phyloP scores from a whole-genome alignment of 495 filamentous ascomycete genomes.

The Penicillium atrosanguineum region DNA sequence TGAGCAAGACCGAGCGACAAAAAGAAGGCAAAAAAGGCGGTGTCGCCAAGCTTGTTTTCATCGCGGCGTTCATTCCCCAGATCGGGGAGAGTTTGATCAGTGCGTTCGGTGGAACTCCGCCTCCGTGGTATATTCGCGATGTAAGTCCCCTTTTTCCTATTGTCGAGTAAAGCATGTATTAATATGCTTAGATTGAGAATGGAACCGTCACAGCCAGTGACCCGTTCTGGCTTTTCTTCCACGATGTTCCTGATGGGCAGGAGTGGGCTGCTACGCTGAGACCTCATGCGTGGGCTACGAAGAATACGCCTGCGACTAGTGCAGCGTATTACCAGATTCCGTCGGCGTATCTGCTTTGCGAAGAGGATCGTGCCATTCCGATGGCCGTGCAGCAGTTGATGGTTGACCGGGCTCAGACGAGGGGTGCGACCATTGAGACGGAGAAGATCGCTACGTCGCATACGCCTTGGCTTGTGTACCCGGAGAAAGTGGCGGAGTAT shows the following conservation, averaged over 20 bases:
- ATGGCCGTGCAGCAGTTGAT: slow-evolving; percentile 37
- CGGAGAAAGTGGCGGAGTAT: slow-evolving; percentile 23
- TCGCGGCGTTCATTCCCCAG: slow-evolving; percentile 40
- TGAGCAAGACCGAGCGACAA: slow-evolving; percentile 37
- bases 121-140: slow-evolving; percentile 36
- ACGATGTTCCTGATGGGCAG: slow-evolving; percentile 36
- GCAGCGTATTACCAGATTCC: slow-evolving; percentile 31
- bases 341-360: slow-evolving; percentile 33
- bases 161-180: background rate
- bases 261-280: slow-evolving; percentile 30
- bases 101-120: slow-evolving; percentile 31
- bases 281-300: slow-evolving; percentile 33
- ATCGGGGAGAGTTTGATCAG: slow-evolving; percentile 37
- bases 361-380: slow-evolving; percentile 37
- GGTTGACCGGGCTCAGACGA: slow-evolving; percentile 30
- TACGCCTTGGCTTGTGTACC: slow-evolving; percentile 33
- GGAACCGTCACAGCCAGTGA: slow-evolving; percentile 28
- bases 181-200: slow-evolving; percentile 18
- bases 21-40: slow-evolving; percentile 37
- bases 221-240: slow-evolving; percentile 32
- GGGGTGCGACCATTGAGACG: slow-evolving; percentile 28
- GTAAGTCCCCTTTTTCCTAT: slow-evolving; percentile 19
- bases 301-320: slow-evolving; percentile 29
- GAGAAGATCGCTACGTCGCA: slow-evolving; percentile 32
- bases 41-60: slow-evolving; percentile 42